phyloP scores from a whole-genome alignment of 306 rosid genomes.

The Luffa aegyptiaca region DNA sequence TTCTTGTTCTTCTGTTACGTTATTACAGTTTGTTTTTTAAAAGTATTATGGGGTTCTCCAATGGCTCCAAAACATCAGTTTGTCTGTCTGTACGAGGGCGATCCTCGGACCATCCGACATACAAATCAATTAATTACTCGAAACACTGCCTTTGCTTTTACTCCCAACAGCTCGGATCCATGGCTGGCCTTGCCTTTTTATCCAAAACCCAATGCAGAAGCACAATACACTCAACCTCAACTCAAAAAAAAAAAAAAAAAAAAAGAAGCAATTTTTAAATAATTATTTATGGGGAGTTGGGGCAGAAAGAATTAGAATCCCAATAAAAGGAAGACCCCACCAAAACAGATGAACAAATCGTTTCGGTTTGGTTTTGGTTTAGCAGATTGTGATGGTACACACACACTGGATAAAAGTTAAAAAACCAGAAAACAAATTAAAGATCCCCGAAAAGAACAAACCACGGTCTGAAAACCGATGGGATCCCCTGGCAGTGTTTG shows the following conservation, averaged over 20 bases:
- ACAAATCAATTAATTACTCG: neutral
- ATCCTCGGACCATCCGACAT: constrained; percentile 8
- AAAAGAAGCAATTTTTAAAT: too few species aligned
- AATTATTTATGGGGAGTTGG: too few species aligned
- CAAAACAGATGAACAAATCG: too few species aligned
- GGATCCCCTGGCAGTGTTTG: neutral
- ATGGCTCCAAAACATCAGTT: neutral
- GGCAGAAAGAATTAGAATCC: neutral
- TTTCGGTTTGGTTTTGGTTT: too few species aligned
- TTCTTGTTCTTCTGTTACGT: neutral
- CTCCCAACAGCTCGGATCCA: neutral
- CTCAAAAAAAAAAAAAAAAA: too few species aligned
- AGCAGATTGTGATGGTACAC: too few species aligned
- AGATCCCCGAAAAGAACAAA: neutral
- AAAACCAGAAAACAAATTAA: too few species aligned
- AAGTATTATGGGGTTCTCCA: neutral
- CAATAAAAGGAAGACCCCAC: too few species aligned
- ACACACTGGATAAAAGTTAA: too few species aligned
- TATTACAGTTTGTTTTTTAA: neutral
- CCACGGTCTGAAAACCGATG: neutral
- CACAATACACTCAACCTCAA: too few species aligned
- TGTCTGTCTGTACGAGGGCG: neutral
- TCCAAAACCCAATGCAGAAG: neutral
- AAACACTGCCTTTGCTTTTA: neutral
- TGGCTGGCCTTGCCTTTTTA: neutral